Evolutionary conservation across 2,329 filamentous ascomycete species (phyloP).

Genomic region (Phyllosticta citrichinensis): DNA sequence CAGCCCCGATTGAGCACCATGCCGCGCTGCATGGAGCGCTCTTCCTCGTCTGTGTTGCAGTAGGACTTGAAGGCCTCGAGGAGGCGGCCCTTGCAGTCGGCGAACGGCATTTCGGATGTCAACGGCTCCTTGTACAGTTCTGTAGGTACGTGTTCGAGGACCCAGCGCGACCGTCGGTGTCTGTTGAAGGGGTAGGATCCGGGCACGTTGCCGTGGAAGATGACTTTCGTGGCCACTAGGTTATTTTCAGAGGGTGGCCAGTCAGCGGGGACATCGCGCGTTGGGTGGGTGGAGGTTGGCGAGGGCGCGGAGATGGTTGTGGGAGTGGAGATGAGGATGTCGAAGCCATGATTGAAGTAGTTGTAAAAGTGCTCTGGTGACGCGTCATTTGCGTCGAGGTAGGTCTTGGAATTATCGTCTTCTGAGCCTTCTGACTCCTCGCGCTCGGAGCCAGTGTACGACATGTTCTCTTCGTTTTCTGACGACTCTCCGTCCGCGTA

Average conservation of each 20-base stretch:
- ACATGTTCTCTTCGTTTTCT: constrained; percentile 17
- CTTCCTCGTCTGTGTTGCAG: constrained; percentile 47
- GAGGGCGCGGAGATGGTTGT: constrained; percentile 46
- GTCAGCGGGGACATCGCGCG: not conserved
- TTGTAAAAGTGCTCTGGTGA: constrained; percentile 80
- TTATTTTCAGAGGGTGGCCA: constrained; percentile 39
- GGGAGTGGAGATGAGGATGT: constrained; percentile 78
- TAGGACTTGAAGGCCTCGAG: constrained; percentile 59
- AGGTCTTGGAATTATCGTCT: constrained; percentile 13
- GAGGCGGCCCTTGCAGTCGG: constrained; percentile 59
- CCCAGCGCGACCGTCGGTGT: constrained; percentile 82
- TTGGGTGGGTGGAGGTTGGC: constrained; percentile 45
- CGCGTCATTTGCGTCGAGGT: constrained; percentile 30
- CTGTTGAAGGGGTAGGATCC: constrained; percentile 96
- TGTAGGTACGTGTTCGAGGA: constrained; percentile 44
- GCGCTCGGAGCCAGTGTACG: constrained; percentile 39
- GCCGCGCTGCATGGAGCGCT: constrained; percentile 43
- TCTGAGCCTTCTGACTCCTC: constrained; percentile 41
- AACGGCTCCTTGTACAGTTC: constrained; percentile 37
- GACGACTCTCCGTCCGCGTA: constrained; percentile 20
- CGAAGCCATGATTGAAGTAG: constrained; percentile 93
- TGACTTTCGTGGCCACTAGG: constrained; percentile 80
- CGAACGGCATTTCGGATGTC: constrained; percentile 69
- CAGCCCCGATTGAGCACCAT: constrained; percentile 89
- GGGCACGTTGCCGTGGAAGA: constrained; percentile 88